phyloP scores from a whole-genome alignment of 1,284 basidiomycete species.

The Cystobasidium sp. region DNA sequence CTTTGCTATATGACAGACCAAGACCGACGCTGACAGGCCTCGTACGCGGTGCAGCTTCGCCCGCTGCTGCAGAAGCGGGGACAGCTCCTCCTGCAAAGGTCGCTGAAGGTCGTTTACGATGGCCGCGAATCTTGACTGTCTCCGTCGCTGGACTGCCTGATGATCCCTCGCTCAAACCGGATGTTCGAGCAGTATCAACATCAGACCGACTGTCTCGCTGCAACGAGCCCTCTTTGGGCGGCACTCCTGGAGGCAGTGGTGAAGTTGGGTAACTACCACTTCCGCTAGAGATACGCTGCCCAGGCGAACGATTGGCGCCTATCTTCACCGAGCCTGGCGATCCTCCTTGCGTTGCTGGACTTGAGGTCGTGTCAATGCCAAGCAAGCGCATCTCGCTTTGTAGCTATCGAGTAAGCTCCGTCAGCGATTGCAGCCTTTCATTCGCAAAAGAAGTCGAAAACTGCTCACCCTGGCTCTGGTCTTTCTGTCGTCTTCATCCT shows the following conservation, averaged over 20 bases:
- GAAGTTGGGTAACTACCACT: background rate
- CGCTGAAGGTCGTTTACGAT: constrained; percentile 37
- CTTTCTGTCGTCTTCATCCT: constrained; percentile 52
- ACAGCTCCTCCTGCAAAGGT: constrained; percentile 2
- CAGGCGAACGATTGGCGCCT: constrained; percentile 14
- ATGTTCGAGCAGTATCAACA: constrained; percentile 36
- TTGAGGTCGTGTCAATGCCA: constrained; percentile 25
- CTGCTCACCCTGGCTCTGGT: constrained; percentile 42
- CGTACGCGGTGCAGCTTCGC: background rate
- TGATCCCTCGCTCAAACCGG: constrained; percentile 46
- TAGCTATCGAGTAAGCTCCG: constrained; percentile 5
- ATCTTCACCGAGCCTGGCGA: constrained; percentile 11
- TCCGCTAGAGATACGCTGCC: constrained; percentile 17
- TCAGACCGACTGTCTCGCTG: constrained; percentile 36
- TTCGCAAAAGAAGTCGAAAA: constrained; percentile 39
- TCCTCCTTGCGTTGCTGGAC: constrained; percentile 19
- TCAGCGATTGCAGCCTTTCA: constrained; percentile 21
- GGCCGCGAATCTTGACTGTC: constrained; percentile 32
- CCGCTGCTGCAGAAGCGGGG: background rate
- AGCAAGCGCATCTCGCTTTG: constrained; percentile 45
- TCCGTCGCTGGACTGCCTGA: background rate
- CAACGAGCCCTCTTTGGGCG: constrained; percentile 35
- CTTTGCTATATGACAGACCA: constrained; percentile 35
- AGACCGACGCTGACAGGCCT: constrained; percentile 27
- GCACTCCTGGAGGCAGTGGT: constrained; percentile 22